phyloP scores from a whole-genome alignment of 1,284 basidiomycete species.

The Inonotus hispidus region DNA sequence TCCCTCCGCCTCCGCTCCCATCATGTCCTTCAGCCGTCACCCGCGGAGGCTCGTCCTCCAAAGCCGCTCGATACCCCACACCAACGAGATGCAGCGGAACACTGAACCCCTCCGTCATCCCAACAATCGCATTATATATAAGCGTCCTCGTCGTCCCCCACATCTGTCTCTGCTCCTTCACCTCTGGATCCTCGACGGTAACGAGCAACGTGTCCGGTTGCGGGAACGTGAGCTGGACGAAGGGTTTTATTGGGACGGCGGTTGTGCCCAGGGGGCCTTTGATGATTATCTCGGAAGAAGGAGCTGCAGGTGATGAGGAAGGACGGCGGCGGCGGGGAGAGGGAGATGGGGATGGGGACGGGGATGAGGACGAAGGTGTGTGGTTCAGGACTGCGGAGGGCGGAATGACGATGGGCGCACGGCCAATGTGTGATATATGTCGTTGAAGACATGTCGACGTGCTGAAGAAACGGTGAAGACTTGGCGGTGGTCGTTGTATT shows the following conservation, averaged over 20 bases:
- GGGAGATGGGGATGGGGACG: too few relatives aligned
- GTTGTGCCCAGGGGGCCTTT: slow-evolving; percentile 75
- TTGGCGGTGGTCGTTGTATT: slow-evolving; percentile 14
- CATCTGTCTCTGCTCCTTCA: slow-evolving; percentile 78
- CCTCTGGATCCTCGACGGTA: slow-evolving; percentile 63
- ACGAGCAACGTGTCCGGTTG: slow-evolving; percentile 49
- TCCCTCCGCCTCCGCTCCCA: slow-evolving; percentile 34
- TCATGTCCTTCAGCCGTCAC: slow-evolving; percentile 46
- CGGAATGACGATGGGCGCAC: slow-evolving; percentile 72
- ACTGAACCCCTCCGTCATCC: slow-evolving; percentile 86
- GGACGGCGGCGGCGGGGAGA: too few relatives aligned
- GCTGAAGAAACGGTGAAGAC: slow-evolving; percentile 38
- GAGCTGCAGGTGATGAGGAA: too few relatives aligned
- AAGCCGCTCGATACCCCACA: slow-evolving; percentile 86
- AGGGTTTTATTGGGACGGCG: slow-evolving; percentile 62
- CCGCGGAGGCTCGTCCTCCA: slow-evolving; percentile 78
- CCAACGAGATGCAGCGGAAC: slow-evolving; percentile 87
- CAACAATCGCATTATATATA: slow-evolving; percentile 84
- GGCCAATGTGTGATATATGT: slow-evolving; percentile 72
- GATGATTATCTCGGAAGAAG: slow-evolving; percentile 53
- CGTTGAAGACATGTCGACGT: slow-evolving; percentile 35
- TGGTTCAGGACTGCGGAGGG: slow-evolving; percentile 50
- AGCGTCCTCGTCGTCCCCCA: slow-evolving; percentile 94
- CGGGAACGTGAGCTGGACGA: slow-evolving; percentile 56
- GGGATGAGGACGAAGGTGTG: slow-evolving; percentile 40